Percentiles rank a stretch among this genome's conserved stretches.
Evolutionary conservation across 352 stramenopile species (phyloP).

Genomic region (Blastocystis sp.): DNA sequence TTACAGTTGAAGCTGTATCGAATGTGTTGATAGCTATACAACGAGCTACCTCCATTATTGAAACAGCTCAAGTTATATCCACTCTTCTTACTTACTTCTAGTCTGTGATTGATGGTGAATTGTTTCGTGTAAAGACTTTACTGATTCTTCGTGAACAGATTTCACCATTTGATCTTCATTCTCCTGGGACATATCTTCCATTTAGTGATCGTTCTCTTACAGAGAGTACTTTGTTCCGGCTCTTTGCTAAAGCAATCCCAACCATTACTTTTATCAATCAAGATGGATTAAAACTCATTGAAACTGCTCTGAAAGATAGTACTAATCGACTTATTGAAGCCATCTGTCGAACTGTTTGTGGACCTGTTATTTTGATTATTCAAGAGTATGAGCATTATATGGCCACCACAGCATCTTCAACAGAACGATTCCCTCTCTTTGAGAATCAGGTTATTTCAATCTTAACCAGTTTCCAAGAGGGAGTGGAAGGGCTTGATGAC

Average conservation of each 20-base stretch:
- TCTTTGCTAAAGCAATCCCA: neutral
- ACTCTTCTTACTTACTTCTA: neutral
- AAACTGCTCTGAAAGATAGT: constrained; percentile 13
- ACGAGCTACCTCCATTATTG: neutral
- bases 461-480: constrained; percentile 12
- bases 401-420: neutral
- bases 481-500: neutral
- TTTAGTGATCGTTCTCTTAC: constrained; percentile 22
- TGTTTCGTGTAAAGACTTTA: constrained; percentile 37
- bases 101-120: neutral
- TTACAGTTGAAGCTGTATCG: constrained; percentile 8
- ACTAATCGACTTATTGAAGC: constrained; percentile 20
- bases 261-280: constrained; percentile 33
- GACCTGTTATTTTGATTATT: neutral
- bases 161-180: constrained; percentile 41
- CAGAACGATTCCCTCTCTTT: constrained; percentile 16
- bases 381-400: constrained; percentile 52
- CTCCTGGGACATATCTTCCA: neutral
- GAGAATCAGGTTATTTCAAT: constrained; percentile 47
- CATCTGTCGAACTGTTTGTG: constrained; percentile 5
- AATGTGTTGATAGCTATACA: neutral
- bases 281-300: neutral
- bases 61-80: neutral
- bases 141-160: constrained; percentile 53
- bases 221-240: constrained; percentile 1